Conservation (phyloP, 1,284 basidiomycete species). For the Gomphus sp. region DNA sequence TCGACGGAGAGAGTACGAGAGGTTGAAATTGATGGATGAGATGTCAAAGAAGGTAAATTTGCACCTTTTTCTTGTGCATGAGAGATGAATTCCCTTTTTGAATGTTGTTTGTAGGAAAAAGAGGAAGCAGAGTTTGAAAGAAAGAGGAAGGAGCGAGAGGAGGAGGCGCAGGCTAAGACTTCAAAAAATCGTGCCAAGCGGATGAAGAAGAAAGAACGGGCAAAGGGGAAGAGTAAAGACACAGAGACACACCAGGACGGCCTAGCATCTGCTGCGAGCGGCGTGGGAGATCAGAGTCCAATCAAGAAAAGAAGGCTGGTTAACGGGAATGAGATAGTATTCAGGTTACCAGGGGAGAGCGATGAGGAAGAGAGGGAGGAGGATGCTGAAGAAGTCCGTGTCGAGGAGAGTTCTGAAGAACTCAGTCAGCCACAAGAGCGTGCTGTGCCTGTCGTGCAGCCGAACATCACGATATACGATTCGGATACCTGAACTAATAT, state of each 20-base stretch:
- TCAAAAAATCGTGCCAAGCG: constrained; percentile 88
- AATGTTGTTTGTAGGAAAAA: constrained; percentile 40
- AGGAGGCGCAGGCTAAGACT: constrained; percentile 73
- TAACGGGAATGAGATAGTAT: constrained; percentile 50
- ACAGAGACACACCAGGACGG: constrained; percentile 11
- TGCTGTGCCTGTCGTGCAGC: background rate
- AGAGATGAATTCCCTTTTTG: constrained; percentile 1
- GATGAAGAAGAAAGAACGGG: constrained; percentile 78
- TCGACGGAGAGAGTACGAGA: constrained; percentile 89
- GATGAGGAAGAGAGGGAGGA: constrained; percentile 25
- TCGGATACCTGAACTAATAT: background rate
- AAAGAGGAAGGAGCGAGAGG: constrained; percentile 55
- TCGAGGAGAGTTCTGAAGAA: background rate
- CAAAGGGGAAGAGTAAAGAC: constrained; percentile 34
- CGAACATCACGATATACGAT: constrained; percentile 3
- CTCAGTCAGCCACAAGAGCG: background rate
- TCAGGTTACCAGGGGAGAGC: constrained; percentile 39
- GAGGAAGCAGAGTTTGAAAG: constrained; percentile 57
- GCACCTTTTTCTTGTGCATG: background rate
- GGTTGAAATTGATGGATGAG: constrained; percentile 88
- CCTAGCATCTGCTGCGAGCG: background rate
- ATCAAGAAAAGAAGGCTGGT: constrained; percentile 43
- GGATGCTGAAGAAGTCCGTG: background rate
- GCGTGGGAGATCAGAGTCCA: constrained; percentile 19
- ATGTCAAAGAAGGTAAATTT: constrained; percentile 59